Conservation (phyloP, 2,329 filamentous ascomycete species). For the Cadophora gregata region DNA sequence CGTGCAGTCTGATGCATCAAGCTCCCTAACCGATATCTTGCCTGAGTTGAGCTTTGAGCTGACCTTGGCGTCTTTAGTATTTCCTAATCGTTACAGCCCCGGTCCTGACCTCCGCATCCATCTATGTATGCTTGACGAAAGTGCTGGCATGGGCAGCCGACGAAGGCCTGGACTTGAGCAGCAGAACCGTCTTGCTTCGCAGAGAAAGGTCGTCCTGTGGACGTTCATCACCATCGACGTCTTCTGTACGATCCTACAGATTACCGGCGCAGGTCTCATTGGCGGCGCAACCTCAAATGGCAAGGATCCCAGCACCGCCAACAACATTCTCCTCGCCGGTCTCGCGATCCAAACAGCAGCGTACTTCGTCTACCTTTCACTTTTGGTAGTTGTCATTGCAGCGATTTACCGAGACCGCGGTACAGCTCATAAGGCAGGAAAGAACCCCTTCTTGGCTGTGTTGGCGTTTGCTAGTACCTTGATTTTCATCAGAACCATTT, state of each 20-base stretch:
- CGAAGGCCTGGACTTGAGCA: slow-evolving; percentile 29
- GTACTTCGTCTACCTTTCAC: slow-evolving; percentile 55
- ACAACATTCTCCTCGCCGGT: slow-evolving; percentile 61
- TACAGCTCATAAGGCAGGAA: slow-evolving; percentile 15
- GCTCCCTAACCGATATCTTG: too few species aligned
- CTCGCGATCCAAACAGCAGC: slow-evolving; percentile 60
- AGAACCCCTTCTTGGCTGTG: slow-evolving; percentile 49
- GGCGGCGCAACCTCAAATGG: slow-evolving; percentile 55
- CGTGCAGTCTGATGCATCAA: too few species aligned
- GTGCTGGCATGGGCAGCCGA: slow-evolving; percentile 48
- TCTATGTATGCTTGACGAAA: slow-evolving; percentile 60
- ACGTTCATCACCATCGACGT: slow-evolving; percentile 61
- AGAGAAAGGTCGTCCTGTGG: slow-evolving; percentile 53
- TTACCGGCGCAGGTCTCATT: slow-evolving; percentile 60
- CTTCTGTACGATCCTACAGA: slow-evolving; percentile 58
- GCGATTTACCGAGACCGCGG: slow-evolving; percentile 28
- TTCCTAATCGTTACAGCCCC: slow-evolving; percentile 66
- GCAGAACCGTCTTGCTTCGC: slow-evolving; percentile 44
- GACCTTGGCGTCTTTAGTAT: slow-evolving; percentile 45
- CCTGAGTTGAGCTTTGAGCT: neutral
- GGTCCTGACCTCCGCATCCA: slow-evolving; percentile 61
- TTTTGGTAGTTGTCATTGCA: slow-evolving; percentile 31
- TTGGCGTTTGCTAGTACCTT: slow-evolving; percentile 54
- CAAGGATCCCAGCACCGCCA: slow-evolving; percentile 56
- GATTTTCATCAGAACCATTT: slow-evolving; percentile 59